Percentiles rank a stretch among this genome's conserved stretches.
These are phyloP conservation scores for Amauroascus verrucosus DNA, from an alignment of 2,329 filamentous ascomycete genomes.

Conservation along the genomic window DNA sequence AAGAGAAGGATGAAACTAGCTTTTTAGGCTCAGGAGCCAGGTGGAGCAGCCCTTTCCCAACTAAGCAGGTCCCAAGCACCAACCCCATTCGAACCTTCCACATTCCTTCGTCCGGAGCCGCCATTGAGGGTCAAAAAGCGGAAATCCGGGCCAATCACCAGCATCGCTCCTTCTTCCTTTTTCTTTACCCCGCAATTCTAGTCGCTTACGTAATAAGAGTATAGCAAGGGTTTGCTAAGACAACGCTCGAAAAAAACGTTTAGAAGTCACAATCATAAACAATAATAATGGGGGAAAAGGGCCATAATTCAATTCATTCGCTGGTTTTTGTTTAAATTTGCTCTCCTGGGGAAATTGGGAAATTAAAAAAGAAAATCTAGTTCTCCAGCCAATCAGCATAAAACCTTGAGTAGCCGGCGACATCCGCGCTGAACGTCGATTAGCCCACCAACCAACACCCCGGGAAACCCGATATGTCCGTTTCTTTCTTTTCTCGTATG, in stretches of 20 bases:
- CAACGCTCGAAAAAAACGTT: too few species aligned
- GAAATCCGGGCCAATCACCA: background rate
- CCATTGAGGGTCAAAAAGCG: background rate
- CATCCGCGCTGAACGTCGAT: background rate
- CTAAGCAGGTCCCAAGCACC: background rate
- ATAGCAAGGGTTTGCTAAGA: too few species aligned
- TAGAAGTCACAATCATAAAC: too few species aligned
- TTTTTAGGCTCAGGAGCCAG: background rate
- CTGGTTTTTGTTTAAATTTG: too few species aligned
- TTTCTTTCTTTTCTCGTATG: too few species aligned
- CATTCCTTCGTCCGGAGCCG: background rate
- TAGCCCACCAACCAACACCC: too few species aligned
- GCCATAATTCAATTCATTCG: too few species aligned
- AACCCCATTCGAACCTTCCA: background rate
- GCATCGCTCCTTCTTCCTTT: too few species aligned
- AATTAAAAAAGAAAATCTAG: background rate
- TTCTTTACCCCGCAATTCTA: slow-evolving; percentile 5
- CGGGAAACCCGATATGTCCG: too few species aligned
- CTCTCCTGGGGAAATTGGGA: too few species aligned
- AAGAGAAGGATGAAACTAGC: background rate
- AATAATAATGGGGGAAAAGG: too few species aligned
- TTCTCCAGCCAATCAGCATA: background rate
- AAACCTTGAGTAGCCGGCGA: slow-evolving; percentile 6
- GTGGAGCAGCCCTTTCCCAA: background rate
- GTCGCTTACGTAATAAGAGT: too few species aligned